Evolutionary conservation across 805 yeast species (phyloP).

Genomic region (Myxozyma neotropica): DNA sequence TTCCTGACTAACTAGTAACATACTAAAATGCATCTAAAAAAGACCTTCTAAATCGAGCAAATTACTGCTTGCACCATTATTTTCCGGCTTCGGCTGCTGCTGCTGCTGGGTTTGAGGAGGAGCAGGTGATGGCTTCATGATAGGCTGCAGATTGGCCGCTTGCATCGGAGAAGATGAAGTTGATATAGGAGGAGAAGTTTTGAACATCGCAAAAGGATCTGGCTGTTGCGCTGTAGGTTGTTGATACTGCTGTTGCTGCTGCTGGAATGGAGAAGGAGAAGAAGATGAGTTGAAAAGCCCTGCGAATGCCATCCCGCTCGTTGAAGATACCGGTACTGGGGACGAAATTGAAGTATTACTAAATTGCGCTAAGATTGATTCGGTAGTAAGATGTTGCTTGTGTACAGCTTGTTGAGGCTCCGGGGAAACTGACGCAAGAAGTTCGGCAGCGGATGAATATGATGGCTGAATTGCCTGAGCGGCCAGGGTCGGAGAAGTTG

Average conservation of each 20-base stretch:
- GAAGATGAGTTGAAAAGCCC: neutral
- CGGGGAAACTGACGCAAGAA: neutral
- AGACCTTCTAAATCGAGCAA: slow-evolving; percentile 24
- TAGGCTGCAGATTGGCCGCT: neutral
- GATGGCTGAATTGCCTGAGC: neutral
- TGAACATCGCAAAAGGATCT: slow-evolving; percentile 3
- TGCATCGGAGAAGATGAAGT: neutral
- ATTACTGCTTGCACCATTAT: slow-evolving; percentile 12
- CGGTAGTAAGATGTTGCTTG: slow-evolving; percentile 4
- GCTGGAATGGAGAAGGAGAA: neutral
- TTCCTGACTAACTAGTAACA: too few species aligned
- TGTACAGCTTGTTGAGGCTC: slow-evolving; percentile 11
- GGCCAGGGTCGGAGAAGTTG: slow-evolving; percentile 1
- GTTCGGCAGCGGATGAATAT: neutral
- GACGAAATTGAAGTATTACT: slow-evolving; percentile 1
- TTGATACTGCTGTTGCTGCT: neutral
- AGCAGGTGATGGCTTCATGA: neutral
- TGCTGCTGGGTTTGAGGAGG: slow-evolving; percentile 5
- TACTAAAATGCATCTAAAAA: too few species aligned
- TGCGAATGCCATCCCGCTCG: neutral
- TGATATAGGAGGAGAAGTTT: neutral
- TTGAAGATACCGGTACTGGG: neutral
- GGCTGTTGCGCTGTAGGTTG: neutral
- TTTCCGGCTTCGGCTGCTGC: slow-evolving; percentile 7
- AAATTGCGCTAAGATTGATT: slow-evolving; percentile 20